Evolutionary conservation across 169 alveolate species (phyloP), one percentile per base, ranked within the genome.

Genomic region (Plasmodium malariae): DNA sequence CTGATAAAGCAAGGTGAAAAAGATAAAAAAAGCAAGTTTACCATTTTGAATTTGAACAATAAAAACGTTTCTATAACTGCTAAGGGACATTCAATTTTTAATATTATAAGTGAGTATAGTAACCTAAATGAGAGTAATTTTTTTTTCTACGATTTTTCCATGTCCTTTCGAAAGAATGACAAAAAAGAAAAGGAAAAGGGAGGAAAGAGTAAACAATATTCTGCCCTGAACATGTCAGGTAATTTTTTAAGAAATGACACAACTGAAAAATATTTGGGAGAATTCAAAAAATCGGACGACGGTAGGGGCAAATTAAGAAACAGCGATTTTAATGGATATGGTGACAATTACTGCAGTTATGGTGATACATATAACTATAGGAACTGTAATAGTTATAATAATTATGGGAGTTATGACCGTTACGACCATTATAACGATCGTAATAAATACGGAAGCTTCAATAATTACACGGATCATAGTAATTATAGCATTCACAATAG

Each of bases 1-100:
- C 51, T 78, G 6, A 63, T 49, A 11, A 62, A 14, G 5, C 69
- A 62, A n/a, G 24, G n/a, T 12, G 60, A 69, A 45, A 24, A 37
- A 63, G 49, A 69, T 6, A 12, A 24, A 55, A 62, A 45, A 54
- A 32, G 26, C 40, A 49, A 21, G 1, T 74, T 57, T 74, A 14
- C 62, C 32, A 63, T 78, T 26, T 48, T 78, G 45, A 78, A 78
- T 78, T 78, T 78, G 60, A 78, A 78, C 34, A 78, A 78, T 78
- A 21, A 34, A 65, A 26, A 78, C 17, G 76, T 78, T 7, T 43
- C 62, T 36, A 6, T 63, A 55, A 78, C 63, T 63, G 37, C 89
- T 21, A 69, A 78, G 55, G 28, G 40, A 7, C 24, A 45, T 63
- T 78, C 89, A 24, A 54, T 78, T 32, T 78, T 78, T 63, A 78